Conservation (phyloP, 1,139 yeast species). For the Ogataea hybrid region DNA sequence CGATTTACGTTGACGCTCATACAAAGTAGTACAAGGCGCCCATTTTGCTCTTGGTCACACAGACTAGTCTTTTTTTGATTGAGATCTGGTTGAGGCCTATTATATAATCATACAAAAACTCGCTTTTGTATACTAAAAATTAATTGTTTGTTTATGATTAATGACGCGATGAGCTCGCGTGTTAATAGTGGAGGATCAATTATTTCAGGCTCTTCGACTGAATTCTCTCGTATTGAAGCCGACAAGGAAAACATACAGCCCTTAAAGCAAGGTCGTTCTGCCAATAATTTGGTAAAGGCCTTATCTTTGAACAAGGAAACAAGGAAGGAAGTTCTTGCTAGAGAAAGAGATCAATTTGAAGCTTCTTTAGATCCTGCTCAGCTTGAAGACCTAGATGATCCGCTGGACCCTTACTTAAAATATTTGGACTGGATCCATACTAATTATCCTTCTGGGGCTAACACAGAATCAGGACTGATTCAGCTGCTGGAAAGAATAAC, state of each 20-base stretch:
- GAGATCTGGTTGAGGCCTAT: too few species aligned
- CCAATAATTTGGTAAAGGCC: constrained; percentile 49
- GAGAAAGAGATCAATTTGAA: constrained; percentile 37
- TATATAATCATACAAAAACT: background rate
- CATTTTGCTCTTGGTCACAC: too few species aligned
- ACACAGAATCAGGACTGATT: constrained; percentile 65
- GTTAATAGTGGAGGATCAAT: constrained; percentile 8
- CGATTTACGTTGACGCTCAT: too few species aligned
- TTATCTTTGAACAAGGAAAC: constrained; percentile 35
- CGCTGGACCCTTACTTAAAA: constrained; percentile 67
- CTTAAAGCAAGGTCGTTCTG: constrained; percentile 68
- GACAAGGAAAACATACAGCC: constrained; percentile 85
- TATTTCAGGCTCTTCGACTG: constrained; percentile 43
- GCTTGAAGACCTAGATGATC: constrained; percentile 65
- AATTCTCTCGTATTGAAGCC: constrained; percentile 56
- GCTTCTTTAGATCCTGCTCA: constrained; percentile 37
- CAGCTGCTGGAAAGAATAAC: constrained; percentile 71
- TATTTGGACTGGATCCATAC: constrained; percentile 75
- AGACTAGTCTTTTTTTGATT: too few species aligned
- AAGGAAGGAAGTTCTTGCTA: constrained; percentile 33
- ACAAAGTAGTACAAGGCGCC: too few species aligned
- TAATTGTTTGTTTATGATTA: constrained; percentile 6
- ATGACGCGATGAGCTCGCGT: constrained; percentile 10
- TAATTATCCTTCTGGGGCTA: constrained; percentile 66
- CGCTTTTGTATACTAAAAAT: background rate